Evolutionary conservation across 441 rosid genomes (phyloP).

Genomic region (Populus hybrid): DNA sequence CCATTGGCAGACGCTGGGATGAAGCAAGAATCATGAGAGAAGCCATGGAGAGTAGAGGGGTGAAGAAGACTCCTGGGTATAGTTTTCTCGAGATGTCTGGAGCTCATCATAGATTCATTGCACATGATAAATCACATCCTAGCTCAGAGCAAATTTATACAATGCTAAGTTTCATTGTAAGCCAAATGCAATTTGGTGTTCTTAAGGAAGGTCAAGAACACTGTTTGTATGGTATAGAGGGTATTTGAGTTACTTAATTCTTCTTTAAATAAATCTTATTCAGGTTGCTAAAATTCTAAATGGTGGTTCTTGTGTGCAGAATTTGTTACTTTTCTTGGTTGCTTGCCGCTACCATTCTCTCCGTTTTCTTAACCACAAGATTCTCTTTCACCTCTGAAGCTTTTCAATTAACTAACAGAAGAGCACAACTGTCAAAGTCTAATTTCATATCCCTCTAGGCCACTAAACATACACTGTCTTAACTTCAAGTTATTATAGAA

Average conservation of each 20-base stretch:
- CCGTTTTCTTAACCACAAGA: background rate
- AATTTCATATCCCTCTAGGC: no score
- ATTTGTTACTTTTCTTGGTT: background rate
- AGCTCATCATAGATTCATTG: slow-evolving; percentile 52
- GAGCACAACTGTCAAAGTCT: no score
- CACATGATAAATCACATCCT: slow-evolving; percentile 60
- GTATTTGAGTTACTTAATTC: background rate
- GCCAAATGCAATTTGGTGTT: slow-evolving; percentile 43
- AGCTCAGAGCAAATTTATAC: slow-evolving; percentile 35
- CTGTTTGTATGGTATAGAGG: background rate
- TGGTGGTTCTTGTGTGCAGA: background rate
- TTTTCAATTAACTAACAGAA: no score
- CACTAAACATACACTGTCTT: no score
- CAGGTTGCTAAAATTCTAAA: background rate
- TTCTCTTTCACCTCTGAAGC: background rate
- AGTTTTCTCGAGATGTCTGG: slow-evolving; percentile 55
- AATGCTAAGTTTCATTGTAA: slow-evolving; percentile 36
- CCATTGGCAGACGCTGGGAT: slow-evolving; percentile 46
- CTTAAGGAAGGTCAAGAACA: slow-evolving; percentile 22
- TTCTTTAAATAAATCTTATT: background rate
- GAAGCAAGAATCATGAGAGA: slow-evolving; percentile 61
- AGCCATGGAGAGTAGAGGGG: slow-evolving; percentile 72
- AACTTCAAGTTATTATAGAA: background rate
- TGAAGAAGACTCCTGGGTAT: slow-evolving; percentile 67
- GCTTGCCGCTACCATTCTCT: background rate